Percentiles rank a stretch among this genome's conserved stretches.
phyloP scores from a whole-genome alignment of 352 stramenopile genomes.

The Aphanomyces invadans region DNA sequence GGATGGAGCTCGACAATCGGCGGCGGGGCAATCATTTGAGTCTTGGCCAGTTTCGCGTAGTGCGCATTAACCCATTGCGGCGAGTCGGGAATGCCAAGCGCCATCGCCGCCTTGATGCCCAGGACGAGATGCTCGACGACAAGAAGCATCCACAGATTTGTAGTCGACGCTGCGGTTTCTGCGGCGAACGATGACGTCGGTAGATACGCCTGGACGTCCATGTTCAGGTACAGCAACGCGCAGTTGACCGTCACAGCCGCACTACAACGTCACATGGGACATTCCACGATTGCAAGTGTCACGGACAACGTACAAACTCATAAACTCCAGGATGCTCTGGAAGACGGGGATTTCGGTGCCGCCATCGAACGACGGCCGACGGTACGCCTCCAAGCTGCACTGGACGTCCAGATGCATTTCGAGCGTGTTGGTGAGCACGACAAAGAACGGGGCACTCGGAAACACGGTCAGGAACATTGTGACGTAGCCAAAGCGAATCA shows the following conservation, averaged over 20 bases:
- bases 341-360: slow-evolving; percentile 87
- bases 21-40: neutral
- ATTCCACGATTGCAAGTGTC: too few relatives aligned
- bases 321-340: slow-evolving; percentile 84
- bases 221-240: slow-evolving; percentile 64
- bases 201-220: slow-evolving; percentile 31
- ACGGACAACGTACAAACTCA: slow-evolving; percentile 79
- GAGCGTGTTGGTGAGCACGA: slow-evolving; percentile 79
- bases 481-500: slow-evolving; percentile 90
- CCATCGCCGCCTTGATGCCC: slow-evolving; percentile 53
- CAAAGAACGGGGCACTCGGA: slow-evolving; percentile 80
- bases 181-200: neutral
- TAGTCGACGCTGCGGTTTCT: slow-evolving; percentile 23
- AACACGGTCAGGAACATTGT: slow-evolving; percentile 92
- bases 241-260: slow-evolving; percentile 70
- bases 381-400: slow-evolving; percentile 66
- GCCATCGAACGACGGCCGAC: slow-evolving; percentile 63
- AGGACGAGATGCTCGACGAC: slow-evolving; percentile 60
- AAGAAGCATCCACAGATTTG: slow-evolving; percentile 57
- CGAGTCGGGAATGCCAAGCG: slow-evolving; percentile 56
- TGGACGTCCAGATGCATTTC: slow-evolving; percentile 81
- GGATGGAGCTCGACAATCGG: neutral
- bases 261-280: neutral
- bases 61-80: slow-evolving; percentile 44
- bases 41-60: neutral